Base-by-base conservation (phyloP, 345 rosid species). In the Sisymbrium irio region DNA sequence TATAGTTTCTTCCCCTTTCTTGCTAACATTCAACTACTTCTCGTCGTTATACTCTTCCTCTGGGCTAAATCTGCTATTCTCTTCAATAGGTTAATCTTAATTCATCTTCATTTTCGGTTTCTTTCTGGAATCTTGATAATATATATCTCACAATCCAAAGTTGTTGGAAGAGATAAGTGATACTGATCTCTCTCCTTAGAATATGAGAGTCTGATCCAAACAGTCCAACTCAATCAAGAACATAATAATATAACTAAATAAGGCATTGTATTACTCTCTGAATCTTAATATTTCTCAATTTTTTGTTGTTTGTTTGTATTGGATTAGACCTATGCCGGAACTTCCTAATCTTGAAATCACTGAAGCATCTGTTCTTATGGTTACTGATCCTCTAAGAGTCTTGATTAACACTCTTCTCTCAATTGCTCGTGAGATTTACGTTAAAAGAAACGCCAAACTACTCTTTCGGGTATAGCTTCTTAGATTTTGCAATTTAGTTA, bases 61-160 rank as follows among this genome's bases (percentile, higher is more conserved):
- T 92, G 98, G 99, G 95, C 95, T 14, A 96, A 96, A 87, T 96
- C 99, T 69, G 99, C 99, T 78, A 77, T 85, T 44, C 95, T 96
- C 65, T 91, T 96, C 58, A 90, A 92, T 67, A 84, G 99, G 99
- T 70, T 19, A 33, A 55, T 55, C 14, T 32, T 32, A 12, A 3
- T 42, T 10, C 3, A n/a, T 44, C 49, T 44, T 9, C 62, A 5
- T 4, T 7, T 22, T n/a, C n/a, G n/a, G 25, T 22, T 22, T 22
- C 25, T n/a, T n/a, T n/a, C n/a, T n/a, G n/a, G n/a, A n/a, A n/a
- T n/a, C n/a, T n/a, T n/a, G n/a, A n/a, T n/a, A n/a, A n/a, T n/a
- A n/a, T n/a, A n/a, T n/a, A n/a, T n/a, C n/a, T n/a, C n/a, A n/a
- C n/a, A n/a, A n/a, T n/a, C n/a, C n/a, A n/a, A n/a, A n/a, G n/a